Evolutionary conservation across 305 asterid genomes (phyloP), one percentile per base, ranked within the genome.

Genomic region (Fraxinus albicans): DNA sequence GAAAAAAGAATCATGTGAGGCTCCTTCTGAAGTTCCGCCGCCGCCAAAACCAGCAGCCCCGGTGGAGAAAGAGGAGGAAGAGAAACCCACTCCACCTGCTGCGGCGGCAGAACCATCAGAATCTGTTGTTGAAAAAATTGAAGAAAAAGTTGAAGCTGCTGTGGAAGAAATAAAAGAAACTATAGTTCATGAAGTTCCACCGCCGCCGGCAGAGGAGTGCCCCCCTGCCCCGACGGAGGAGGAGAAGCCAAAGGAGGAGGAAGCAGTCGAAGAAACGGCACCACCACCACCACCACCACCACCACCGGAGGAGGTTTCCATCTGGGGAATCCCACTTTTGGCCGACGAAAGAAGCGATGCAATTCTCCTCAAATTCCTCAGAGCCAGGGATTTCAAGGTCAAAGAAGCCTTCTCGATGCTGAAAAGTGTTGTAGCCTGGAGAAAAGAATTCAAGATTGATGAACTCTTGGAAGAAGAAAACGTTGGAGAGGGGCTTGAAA

Each of bases 341-440:
- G 95, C 92, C 1, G 98, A 96, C 69, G 98, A 94, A 77, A 88
- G 85, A 77, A 93, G 93, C 31, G 99, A 96, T 38, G 96, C 89
- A 9, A 85, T 96, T 73, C 97, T 96, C 80, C 98, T 96, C 34
- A 96, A 96, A 69, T 96, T 96, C 91, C 84, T 96, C 73, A 77
- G 98, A 47, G 99, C 99, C 0, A 80, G 99, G n/a, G 99, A 96
- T 77, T 96, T 96, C 83, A 94, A 93, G 74, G 98, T 92, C 75
- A 94, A 94, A 58, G 98, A 94, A n/a, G 97, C 99, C 2, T 89
- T 93, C 4, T 42, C 95, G 76, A 96, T 96, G 99, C 91, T 96
- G 5, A 96, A 94, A 70, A 93, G 86, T 78, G 99, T 96, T 19
- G 97, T 93, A 3, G 89, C 97, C 13, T 96, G 99, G 99, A 80